These are phyloP conservation scores for Talaromyces sp. DNA, from an alignment of 2,329 filamentous ascomycete species.

Conservation along the genomic window DNA sequence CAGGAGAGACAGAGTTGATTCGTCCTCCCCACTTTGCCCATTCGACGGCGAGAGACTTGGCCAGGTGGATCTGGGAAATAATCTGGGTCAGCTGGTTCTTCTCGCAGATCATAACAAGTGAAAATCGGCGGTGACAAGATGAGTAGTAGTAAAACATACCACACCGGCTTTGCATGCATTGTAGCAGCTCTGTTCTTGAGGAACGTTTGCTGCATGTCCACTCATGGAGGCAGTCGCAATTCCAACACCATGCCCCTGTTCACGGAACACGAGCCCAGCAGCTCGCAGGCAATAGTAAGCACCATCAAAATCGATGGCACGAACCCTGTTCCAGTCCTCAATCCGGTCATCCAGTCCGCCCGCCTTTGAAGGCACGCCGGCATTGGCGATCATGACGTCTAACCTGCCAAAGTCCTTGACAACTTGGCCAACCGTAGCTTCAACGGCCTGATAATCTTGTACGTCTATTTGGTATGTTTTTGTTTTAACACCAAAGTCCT, in stretches of 20 bases:
- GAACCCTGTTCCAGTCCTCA: conserved; percentile 58
- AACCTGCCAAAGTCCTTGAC: conserved; percentile 50
- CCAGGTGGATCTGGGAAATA: conserved; percentile 55
- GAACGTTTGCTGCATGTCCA: conserved; percentile 66
- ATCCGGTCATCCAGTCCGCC: conserved; percentile 54
- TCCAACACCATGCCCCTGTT: conserved; percentile 62
- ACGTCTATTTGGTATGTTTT: conserved; percentile 35
- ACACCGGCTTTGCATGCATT: conserved; percentile 80
- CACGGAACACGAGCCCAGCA: conserved; percentile 59
- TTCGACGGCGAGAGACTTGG: conserved; percentile 75
- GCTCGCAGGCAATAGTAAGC: conserved; percentile 67
- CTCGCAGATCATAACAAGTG: background rate
- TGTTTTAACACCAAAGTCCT: conserved; percentile 27
- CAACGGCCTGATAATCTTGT: conserved; percentile 19
- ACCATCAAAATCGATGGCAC: conserved; percentile 63
- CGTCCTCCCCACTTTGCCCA: conserved; percentile 60
- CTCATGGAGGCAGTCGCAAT: conserved; percentile 68
- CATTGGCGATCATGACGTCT: conserved; percentile 69
- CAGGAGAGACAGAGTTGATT: conserved; percentile 48
- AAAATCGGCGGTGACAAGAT: too few species aligned
- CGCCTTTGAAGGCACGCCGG: conserved; percentile 61
- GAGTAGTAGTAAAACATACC: background rate
- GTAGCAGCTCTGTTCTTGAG: conserved; percentile 69
- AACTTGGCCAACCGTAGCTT: conserved; percentile 23
- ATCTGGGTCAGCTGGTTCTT: background rate